phyloP scores from a whole-genome alignment of 1,284 basidiomycete genomes.

The Naganishia cerealis region DNA sequence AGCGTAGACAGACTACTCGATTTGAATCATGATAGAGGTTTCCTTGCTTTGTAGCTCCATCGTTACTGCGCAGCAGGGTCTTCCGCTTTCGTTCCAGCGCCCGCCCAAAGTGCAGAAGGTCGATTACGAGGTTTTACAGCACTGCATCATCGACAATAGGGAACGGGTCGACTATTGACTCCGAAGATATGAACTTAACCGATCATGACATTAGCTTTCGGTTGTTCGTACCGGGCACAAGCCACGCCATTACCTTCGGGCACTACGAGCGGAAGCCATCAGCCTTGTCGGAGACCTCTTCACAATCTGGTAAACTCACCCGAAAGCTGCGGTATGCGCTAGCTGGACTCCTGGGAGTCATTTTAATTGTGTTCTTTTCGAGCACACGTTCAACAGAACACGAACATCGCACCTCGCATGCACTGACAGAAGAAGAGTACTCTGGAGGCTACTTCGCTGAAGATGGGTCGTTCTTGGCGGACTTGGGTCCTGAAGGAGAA shows the following conservation, averaged over 20 bases:
- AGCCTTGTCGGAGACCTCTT: neutral
- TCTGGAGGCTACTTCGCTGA: neutral
- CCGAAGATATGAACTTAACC: neutral
- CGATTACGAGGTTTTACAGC: too few relatives aligned
- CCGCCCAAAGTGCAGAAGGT: too few relatives aligned
- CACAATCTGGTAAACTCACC: neutral
- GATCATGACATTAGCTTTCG: neutral
- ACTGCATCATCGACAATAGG: neutral
- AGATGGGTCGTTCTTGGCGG: conserved; percentile 14
- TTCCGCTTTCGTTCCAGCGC: neutral
- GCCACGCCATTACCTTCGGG: neutral
- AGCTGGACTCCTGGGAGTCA: neutral
- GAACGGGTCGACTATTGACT: neutral
- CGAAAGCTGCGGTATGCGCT: conserved; percentile 6
- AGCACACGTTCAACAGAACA: neutral
- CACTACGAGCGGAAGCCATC: neutral
- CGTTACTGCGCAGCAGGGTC: neutral
- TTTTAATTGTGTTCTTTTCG: neutral
- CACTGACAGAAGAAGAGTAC: neutral
- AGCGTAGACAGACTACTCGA: neutral
- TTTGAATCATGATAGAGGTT: neutral
- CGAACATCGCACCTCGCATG: too few relatives aligned
- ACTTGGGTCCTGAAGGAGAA: conserved; percentile 20
- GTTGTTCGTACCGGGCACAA: neutral
- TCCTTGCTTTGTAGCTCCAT: neutral